Conservation (phyloP, 176 grass and related monocot species). For the Poa pratensis region DNA sequence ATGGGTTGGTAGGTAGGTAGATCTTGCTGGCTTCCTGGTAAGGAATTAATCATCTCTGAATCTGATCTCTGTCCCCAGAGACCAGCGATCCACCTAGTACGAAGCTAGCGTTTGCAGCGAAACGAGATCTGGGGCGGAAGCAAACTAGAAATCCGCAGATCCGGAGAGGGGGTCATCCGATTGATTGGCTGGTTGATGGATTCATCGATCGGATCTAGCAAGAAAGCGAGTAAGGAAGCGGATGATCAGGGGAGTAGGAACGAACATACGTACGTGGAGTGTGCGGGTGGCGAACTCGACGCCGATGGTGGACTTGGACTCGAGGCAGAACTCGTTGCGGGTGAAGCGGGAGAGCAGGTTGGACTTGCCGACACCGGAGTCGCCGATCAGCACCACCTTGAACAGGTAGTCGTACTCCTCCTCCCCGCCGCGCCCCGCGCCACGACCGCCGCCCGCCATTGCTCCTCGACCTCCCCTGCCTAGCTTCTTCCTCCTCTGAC, state of each 20-base stretch:
- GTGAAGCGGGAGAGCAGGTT: conserved; percentile 96
- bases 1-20: neutral
- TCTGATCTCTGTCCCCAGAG: too few species aligned
- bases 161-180: neutral
- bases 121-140: neutral
- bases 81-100: too few species aligned
- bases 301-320: conserved; percentile 97
- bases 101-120: neutral
- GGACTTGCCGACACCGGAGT: conserved; percentile 94
- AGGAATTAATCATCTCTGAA: too few species aligned
- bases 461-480: neutral
- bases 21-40: neutral
- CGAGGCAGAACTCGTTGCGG: conserved; percentile 98
- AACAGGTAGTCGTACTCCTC: conserved; percentile 99
- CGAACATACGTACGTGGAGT: neutral
- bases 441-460: conserved; percentile 1
- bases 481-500: too few species aligned
- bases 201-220: neutral
- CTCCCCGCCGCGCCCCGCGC: conserved; percentile 33
- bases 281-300: conserved; percentile 85
- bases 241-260: too few species aligned
- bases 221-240: neutral
- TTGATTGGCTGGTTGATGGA: too few species aligned
- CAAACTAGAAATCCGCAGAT: neutral
- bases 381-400: conserved; percentile 95